Base-by-base conservation (phyloP, 768 basidiomycete species). In the Mrakia gelida region DNA sequence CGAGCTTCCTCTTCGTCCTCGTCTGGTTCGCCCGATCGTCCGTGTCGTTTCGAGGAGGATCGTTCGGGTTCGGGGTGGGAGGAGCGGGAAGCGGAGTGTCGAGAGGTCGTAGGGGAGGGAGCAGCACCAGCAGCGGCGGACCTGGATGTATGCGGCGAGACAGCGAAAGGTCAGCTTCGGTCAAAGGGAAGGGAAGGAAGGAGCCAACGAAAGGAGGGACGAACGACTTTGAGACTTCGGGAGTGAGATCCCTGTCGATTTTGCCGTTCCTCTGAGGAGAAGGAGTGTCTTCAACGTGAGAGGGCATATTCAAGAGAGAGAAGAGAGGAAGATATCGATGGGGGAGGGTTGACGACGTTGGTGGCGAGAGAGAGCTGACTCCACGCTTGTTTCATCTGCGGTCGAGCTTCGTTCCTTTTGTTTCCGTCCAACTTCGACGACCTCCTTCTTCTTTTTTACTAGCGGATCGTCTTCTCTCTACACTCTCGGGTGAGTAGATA, bases 1-100 rank as follows among this genome's bases (percentile, higher is more conserved):
- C 76, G 77, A 41, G 77, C 72, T 38, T 78, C 77, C 41, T 77
- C 76, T 28, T 77, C 76, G 11, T 75, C 75, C 56, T 78, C 77
- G 34, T 70, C 75, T 28, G 49, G 62, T 43, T 72, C 76, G 43
- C 73, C 65, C 56, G 54, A 61, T 49, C 65, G 16, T 38, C 65
- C 30, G 52, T 56, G 70, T 23, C 76, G 70, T 56, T 45, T 41
- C 0, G 76, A 77, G 28, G 76, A 63, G 18, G 52, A 9, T 0
- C 68, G 41, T 3, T 11, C 15, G 63, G 21, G 49, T 23, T 49
- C 45, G 7, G 26, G 21, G 15, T 49, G 34, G 75, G 49, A 21
- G 32, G 26, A 32, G 32, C 56, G 70, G 7, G 68, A 61, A 30
- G 59, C n/a, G 0, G 73, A 75, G 61, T 65, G 75, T 41, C 76